Evolutionary conservation across 495 filamentous ascomycete genomes (phyloP).

Genomic region (Penicillium malachiteum): DNA sequence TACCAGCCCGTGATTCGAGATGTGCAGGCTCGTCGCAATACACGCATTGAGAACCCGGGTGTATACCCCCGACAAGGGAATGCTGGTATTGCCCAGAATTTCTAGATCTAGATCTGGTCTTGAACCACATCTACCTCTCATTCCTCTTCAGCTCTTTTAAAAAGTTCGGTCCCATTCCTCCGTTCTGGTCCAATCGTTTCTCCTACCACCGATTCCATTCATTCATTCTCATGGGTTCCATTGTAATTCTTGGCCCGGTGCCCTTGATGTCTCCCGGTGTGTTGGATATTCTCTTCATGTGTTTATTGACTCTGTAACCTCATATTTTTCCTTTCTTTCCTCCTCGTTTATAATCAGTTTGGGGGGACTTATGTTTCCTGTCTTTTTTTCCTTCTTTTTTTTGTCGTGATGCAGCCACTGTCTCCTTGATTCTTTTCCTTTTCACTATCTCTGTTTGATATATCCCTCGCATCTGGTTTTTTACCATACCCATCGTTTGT

Average conservation of each 20-base stretch:
- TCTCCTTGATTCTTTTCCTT: conserved; percentile 3
- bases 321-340: conserved; percentile 2
- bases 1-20: conserved; percentile 90
- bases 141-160: neutral
- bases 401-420: too few relatives aligned
- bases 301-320: conserved; percentile 22
- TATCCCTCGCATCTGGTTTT: conserved; percentile 27
- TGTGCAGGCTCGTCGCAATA: conserved; percentile 85
- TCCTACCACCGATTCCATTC: conserved; percentile 21
- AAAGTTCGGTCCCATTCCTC: conserved; percentile 12
- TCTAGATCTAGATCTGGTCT: conserved; percentile 46
- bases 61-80: conserved; percentile 87
- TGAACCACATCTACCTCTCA: neutral
- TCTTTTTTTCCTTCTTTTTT: conserved; percentile 3
- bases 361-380: conserved; percentile 7
- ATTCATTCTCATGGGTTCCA: conserved; percentile 17
- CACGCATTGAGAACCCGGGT: conserved; percentile 83
- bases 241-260: conserved; percentile 13
- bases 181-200: conserved; percentile 1
- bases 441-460: conserved; percentile 15
- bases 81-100: conserved; percentile 97
- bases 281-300: conserved; percentile 30
- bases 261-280: conserved; percentile 25
- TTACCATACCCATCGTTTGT: conserved; percentile 16
- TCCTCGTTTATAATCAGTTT: conserved; percentile 11